Evolutionary conservation across 345 rosid species (phyloP).

Genomic region (Turritis glabra): DNA sequence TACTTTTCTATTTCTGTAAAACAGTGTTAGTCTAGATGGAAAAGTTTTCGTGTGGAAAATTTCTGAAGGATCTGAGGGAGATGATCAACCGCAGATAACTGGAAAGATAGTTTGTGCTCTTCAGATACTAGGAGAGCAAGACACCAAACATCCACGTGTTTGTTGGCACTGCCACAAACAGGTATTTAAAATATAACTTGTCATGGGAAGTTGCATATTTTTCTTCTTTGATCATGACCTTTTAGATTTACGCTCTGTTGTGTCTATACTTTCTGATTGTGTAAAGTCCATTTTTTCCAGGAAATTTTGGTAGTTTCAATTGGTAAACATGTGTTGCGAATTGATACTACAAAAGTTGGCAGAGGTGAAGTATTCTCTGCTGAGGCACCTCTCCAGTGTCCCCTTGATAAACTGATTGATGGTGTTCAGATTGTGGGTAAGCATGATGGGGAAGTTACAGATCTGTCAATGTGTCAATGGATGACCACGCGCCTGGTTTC

Average conservation of each 20-base stretch:
- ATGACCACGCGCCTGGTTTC: slow-evolving; percentile 81
- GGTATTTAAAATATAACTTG: slow-evolving; percentile 58
- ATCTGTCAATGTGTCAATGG: slow-evolving; percentile 94
- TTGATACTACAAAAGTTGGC: slow-evolving; percentile 76
- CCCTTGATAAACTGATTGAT: slow-evolving; percentile 60
- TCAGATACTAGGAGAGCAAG: slow-evolving; percentile 60
- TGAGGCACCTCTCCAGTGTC: slow-evolving; percentile 75
- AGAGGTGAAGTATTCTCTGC: slow-evolving; percentile 59
- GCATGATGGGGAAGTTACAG: slow-evolving; percentile 95
- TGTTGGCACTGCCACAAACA: slow-evolving; percentile 97
- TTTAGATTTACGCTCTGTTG: no score
- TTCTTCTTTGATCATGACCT: not conserved
- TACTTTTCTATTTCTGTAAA: slow-evolving; percentile 18
- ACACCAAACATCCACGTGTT: slow-evolving; percentile 66
- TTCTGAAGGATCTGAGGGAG: slow-evolving; percentile 76
- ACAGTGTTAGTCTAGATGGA: slow-evolving; percentile 82
- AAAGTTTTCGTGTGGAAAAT: slow-evolving; percentile 76
- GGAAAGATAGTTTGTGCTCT: slow-evolving; percentile 63
- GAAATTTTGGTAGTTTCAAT: slow-evolving; percentile 79
- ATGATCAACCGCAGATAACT: slow-evolving; percentile 66
- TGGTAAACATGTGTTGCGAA: slow-evolving; percentile 68
- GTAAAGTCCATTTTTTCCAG: slow-evolving; percentile 43
- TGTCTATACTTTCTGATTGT: slow-evolving; percentile 28
- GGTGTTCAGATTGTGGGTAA: slow-evolving; percentile 85
- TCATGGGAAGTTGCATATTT: not conserved